phyloP scores from a whole-genome alignment of 192 early-diverging fungal species.

The Entrophospora sp. region DNA sequence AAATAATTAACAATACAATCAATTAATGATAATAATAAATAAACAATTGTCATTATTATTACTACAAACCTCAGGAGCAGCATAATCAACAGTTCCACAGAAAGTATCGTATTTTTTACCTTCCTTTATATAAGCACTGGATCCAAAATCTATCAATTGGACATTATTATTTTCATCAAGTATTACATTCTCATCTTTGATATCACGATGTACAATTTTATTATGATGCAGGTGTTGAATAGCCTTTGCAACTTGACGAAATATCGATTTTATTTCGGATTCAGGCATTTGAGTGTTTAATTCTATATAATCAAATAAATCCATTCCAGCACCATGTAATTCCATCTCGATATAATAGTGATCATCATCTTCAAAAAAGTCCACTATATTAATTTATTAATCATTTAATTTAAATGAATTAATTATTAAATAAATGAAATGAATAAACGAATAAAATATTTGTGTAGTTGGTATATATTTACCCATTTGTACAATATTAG shows the following conservation, averaged over 20 bases:
- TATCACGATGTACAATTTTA: constrained; percentile 72
- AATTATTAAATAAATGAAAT: neutral
- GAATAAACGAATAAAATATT: constrained; percentile 22
- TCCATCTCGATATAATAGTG: constrained; percentile 63
- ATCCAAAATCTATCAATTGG: constrained; percentile 80
- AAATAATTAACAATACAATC: too few species aligned
- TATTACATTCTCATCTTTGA: constrained; percentile 86
- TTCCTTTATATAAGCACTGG: constrained; percentile 48
- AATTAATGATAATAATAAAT: neutral
- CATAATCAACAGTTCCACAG: constrained; percentile 68
- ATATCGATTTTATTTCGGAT: constrained; percentile 46
- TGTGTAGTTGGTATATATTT: constrained; percentile 1
- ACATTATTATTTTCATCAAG: constrained; percentile 48
- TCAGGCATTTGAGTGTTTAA: constrained; percentile 45
- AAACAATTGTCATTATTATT: too few species aligned
- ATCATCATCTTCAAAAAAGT: constrained; percentile 68
- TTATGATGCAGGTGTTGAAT: constrained; percentile 52
- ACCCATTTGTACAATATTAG: constrained; percentile 46
- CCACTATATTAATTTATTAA: too few species aligned
- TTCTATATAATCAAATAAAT: constrained; percentile 66
- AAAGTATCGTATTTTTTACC: constrained; percentile 58
- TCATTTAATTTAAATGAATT: constrained; percentile 31
- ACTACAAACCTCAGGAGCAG: constrained; percentile 54
- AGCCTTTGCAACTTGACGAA: constrained; percentile 47
- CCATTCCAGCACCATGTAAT: constrained; percentile 47